phyloP scores from a whole-genome alignment of 2,329 filamentous ascomycete genomes.

The Talaromyces sp. region DNA sequence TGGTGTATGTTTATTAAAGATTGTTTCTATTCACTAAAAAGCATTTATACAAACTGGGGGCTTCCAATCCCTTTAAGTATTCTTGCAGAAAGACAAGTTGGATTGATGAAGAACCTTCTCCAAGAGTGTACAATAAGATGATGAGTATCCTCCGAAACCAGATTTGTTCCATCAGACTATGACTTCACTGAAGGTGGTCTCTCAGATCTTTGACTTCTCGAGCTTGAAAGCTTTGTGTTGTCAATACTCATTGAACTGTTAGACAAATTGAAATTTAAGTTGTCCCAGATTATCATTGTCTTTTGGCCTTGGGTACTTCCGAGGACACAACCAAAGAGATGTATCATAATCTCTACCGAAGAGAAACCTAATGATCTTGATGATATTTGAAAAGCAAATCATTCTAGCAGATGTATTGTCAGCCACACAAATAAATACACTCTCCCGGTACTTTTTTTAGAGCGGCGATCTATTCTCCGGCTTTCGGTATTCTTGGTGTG shows the following conservation, averaged over 20 bases:
- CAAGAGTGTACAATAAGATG: background rate
- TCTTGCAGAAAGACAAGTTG: background rate
- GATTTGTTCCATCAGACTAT: background rate
- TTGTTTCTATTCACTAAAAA: background rate
- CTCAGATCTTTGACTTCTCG: background rate
- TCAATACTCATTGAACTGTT: background rate
- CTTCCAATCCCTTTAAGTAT: background rate
- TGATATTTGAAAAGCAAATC: background rate
- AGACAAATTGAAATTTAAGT: background rate
- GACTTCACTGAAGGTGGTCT: too few relatives aligned
- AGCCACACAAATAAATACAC: too few relatives aligned
- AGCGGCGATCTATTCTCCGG: background rate
- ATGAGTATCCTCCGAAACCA: background rate
- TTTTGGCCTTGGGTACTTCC: background rate
- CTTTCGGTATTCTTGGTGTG: background rate
- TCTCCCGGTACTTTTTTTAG: too few relatives aligned
- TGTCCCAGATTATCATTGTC: background rate
- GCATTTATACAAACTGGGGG: background rate
- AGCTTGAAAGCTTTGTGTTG: background rate
- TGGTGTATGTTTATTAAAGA: background rate
- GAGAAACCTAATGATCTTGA: background rate
- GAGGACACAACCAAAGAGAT: background rate
- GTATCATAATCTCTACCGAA: background rate
- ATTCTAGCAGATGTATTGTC: too few relatives aligned
- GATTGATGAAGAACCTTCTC: background rate